These are phyloP conservation scores for Corrigiola litoralis DNA, from an alignment of 179 eudicot species.

Conservation along the genomic window DNA sequence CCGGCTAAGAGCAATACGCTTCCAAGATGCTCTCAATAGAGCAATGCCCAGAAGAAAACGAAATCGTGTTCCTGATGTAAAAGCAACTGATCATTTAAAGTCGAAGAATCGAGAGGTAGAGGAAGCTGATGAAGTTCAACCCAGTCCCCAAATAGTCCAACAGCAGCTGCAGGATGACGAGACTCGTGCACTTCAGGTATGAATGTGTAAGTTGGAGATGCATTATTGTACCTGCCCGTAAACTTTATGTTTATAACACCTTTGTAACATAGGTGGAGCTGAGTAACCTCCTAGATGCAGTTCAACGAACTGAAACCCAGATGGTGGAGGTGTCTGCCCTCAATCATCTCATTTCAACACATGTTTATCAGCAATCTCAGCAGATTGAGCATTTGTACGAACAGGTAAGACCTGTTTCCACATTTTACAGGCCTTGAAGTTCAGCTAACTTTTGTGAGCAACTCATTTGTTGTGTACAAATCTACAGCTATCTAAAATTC, in stretches of 20 bases:
- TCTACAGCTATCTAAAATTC: not conserved
- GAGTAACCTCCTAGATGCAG: constrained; percentile 73
- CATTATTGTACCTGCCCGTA: not conserved
- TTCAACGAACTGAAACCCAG: constrained; percentile 83
- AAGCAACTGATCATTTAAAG: constrained; percentile 28
- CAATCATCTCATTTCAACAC: constrained; percentile 93
- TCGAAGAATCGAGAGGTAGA: constrained; percentile 31
- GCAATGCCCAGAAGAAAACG: constrained; percentile 76
- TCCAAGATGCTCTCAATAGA: constrained; percentile 74
- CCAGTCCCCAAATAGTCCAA: constrained; percentile 62
- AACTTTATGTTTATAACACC: not conserved
- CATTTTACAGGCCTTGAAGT: not conserved
- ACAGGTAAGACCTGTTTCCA: constrained; percentile 46
- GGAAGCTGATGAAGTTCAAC: constrained; percentile 47
- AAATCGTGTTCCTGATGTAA: constrained; percentile 28
- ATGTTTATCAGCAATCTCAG: constrained; percentile 86
- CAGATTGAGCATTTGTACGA: constrained; percentile 87
- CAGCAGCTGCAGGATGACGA: constrained; percentile 88
- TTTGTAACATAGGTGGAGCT: constrained; percentile 63
- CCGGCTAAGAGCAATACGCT: constrained; percentile 82
- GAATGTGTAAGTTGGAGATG: not conserved
- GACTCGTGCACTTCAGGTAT: constrained; percentile 95
- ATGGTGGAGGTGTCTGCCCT: constrained; percentile 97
- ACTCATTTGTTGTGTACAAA: no score
- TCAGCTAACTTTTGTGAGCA: constrained; percentile 1